Conservation (phyloP, 805 yeast genomes). For the Kurtzmaniella fragi region DNA sequence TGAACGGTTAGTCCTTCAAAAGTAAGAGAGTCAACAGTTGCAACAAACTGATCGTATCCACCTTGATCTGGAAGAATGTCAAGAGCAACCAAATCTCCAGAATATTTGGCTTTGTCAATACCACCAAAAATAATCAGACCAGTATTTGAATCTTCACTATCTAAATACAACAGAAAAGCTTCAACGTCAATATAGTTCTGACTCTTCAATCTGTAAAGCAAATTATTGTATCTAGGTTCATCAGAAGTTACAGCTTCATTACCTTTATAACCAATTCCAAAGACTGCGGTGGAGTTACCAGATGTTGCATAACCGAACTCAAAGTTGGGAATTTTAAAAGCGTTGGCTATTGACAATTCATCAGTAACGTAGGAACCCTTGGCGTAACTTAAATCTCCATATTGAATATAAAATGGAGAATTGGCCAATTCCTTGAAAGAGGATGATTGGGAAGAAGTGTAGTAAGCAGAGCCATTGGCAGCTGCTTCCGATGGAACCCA, state of each 20-base stretch:
- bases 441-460: slow-evolving; percentile 25
- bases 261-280: slow-evolving; percentile 14
- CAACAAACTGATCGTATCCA: slow-evolving; percentile 10
- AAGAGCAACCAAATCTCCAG: slow-evolving; percentile 26
- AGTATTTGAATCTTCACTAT: slow-evolving; percentile 18
- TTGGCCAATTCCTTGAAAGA: slow-evolving; percentile 21
- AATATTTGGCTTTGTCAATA: slow-evolving; percentile 35
- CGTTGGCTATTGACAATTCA: slow-evolving; percentile 7
- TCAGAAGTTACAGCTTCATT: slow-evolving; percentile 6
- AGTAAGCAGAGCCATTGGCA: slow-evolving; percentile 28
- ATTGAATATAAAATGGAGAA: slow-evolving; percentile 8
- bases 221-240: slow-evolving; percentile 12
- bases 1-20: slow-evolving; percentile 7
- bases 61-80: slow-evolving; percentile 12
- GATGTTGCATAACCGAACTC: slow-evolving; percentile 14
- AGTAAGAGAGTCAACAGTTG: slow-evolving; percentile 14
- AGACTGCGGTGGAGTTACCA: slow-evolving; percentile 17
- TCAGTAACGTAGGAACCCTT: slow-evolving; percentile 13
- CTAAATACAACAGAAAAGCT: slow-evolving; percentile 46
- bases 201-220: slow-evolving; percentile 22
- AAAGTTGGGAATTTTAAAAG: slow-evolving; percentile 7
- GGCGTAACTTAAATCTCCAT: slow-evolving; percentile 11
- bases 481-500: slow-evolving; percentile 17
- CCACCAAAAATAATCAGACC: slow-evolving; percentile 43
- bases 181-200: slow-evolving; percentile 36